These are phyloP conservation scores for Verticillium albo-atrum DNA, from an alignment of 2,329 filamentous ascomycete genomes.

Conservation along the genomic window DNA sequence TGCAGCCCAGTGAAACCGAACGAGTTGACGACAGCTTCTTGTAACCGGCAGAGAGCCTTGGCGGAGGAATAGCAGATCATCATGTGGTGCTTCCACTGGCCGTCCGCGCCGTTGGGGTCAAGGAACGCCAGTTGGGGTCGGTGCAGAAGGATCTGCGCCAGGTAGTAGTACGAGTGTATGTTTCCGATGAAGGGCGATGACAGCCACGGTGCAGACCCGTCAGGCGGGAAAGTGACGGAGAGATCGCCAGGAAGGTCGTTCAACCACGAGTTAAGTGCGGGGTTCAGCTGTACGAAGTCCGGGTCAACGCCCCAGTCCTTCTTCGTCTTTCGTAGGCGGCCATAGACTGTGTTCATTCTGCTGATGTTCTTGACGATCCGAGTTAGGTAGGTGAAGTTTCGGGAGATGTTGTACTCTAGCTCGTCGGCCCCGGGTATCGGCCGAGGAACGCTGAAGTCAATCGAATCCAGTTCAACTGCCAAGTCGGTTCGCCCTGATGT, in stretches of 20 bases:
- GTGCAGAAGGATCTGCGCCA: slow-evolving; percentile 81
- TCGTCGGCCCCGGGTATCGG: slow-evolving; percentile 65
- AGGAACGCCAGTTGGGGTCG: slow-evolving; percentile 79
- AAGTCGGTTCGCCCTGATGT: slow-evolving; percentile 69
- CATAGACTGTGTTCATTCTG: slow-evolving; percentile 70
- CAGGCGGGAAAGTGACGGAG: slow-evolving; percentile 69
- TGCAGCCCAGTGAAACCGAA: slow-evolving; percentile 78
- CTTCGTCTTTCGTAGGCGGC: slow-evolving; percentile 60
- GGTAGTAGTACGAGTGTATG: slow-evolving; percentile 82
- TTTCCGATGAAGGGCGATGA: slow-evolving; percentile 86
- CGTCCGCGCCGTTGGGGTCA: slow-evolving; percentile 65
- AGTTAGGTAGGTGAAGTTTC: slow-evolving; percentile 79
- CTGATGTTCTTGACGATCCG: slow-evolving; percentile 75
- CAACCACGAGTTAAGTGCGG: slow-evolving; percentile 71
- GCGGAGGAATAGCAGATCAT: slow-evolving; percentile 78
- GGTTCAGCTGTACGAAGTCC: slow-evolving; percentile 74
- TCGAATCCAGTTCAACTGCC: slow-evolving; percentile 66
- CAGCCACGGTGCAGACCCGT: slow-evolving; percentile 78
- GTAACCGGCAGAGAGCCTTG: slow-evolving; percentile 77
- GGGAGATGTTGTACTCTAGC: slow-evolving; percentile 70
- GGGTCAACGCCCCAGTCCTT: slow-evolving; percentile 87
- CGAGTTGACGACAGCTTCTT: slow-evolving; percentile 73
- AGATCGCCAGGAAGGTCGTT: slow-evolving; percentile 74
- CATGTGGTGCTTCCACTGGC: slow-evolving; percentile 86
- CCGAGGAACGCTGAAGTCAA: slow-evolving; percentile 67